These are phyloP conservation scores for Candida pseudoglaebosa DNA, from an alignment of 805 yeast genomes.

Conservation along the genomic window DNA sequence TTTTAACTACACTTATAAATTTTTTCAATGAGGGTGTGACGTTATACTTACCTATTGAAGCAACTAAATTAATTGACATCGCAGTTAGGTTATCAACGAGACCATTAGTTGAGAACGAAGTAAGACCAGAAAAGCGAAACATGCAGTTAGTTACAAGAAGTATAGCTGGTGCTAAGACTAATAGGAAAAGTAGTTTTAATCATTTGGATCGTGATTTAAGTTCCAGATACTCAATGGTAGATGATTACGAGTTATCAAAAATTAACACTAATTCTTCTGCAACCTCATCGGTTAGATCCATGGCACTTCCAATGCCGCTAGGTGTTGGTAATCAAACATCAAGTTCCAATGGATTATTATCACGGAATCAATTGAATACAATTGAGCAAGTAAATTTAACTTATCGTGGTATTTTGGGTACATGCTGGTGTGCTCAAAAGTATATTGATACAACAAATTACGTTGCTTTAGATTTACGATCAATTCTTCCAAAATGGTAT, in stretches of 20 bases:
- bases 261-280: slow-evolving; percentile 47
- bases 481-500: slow-evolving; percentile 46
- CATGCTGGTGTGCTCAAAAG: slow-evolving; percentile 41
- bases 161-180: slow-evolving; percentile 34
- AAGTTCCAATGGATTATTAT: slow-evolving; percentile 34
- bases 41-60: slow-evolving; percentile 58
- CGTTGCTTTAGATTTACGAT: slow-evolving; percentile 27
- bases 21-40: slow-evolving; percentile 77
- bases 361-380: slow-evolving; percentile 34
- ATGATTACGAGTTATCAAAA: slow-evolving; percentile 53
- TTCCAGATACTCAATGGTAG: slow-evolving; percentile 46
- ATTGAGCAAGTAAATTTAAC: slow-evolving; percentile 50
- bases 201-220: slow-evolving; percentile 23
- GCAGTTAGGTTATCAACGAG: slow-evolving; percentile 57
- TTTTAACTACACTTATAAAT: slow-evolving; percentile 67
- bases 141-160: slow-evolving; percentile 53
- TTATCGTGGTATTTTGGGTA: slow-evolving; percentile 50
- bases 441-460: slow-evolving; percentile 28
- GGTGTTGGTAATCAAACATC: slow-evolving; percentile 42
- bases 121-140: slow-evolving; percentile 18
- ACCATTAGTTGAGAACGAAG: slow-evolving; percentile 42
- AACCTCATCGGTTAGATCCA: slow-evolving; percentile 34
- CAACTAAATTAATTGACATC: slow-evolving; percentile 56
- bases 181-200: slow-evolving; percentile 31
- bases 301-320: slow-evolving; percentile 40